Conservation (phyloP, 2,329 filamentous ascomycete genomes). For the Tolypocladium paradoxum region DNA sequence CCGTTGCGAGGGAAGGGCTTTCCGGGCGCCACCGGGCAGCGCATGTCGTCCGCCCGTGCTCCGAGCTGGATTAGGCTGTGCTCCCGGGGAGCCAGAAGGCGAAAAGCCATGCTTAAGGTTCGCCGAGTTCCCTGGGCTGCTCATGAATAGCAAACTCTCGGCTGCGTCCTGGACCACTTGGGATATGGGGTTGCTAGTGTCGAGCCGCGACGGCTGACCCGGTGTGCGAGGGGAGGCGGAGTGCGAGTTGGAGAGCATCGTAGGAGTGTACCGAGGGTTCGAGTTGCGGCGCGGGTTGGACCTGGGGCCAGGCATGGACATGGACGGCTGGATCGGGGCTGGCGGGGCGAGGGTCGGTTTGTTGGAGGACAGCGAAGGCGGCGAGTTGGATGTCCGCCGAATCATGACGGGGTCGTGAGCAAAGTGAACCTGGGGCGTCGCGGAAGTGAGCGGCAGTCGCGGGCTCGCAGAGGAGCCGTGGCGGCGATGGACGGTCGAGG, state of each 20-base stretch:
- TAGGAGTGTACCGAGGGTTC: slow-evolving; percentile 35
- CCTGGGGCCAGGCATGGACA: slow-evolving; percentile 19
- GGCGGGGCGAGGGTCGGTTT: slow-evolving; percentile 38
- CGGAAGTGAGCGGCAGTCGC: slow-evolving; percentile 26
- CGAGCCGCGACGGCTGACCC: slow-evolving; percentile 22
- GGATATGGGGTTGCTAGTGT: slow-evolving; percentile 17
- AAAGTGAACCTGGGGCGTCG: slow-evolving; percentile 19
- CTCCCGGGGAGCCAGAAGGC: slow-evolving; percentile 25
- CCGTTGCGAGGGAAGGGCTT: slow-evolving; percentile 39
- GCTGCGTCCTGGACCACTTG: slow-evolving; percentile 68
- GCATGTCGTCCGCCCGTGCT: slow-evolving; percentile 16
- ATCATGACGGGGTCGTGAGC: slow-evolving; percentile 5
- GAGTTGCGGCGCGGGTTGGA: slow-evolving; percentile 38
- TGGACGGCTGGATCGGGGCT: slow-evolving; percentile 42
- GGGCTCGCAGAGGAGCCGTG: slow-evolving; percentile 45
- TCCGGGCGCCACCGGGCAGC: slow-evolving; percentile 39
- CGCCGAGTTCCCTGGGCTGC: slow-evolving; percentile 62
- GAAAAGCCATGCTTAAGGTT: slow-evolving; percentile 48
- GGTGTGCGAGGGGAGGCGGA: slow-evolving; percentile 36
- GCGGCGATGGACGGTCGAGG: slow-evolving; percentile 42
- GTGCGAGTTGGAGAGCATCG: slow-evolving; percentile 37
- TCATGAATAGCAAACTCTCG: slow-evolving; percentile 72
- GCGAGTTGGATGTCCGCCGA: slow-evolving; percentile 23
- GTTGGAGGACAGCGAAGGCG: slow-evolving; percentile 22
- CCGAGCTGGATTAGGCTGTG: slow-evolving; percentile 8